Evolutionary conservation across 768 basidiomycete genomes (phyloP), one percentile per base, ranked within the genome.

Genomic region (Tylopilus plumbeoviolaceoides): DNA sequence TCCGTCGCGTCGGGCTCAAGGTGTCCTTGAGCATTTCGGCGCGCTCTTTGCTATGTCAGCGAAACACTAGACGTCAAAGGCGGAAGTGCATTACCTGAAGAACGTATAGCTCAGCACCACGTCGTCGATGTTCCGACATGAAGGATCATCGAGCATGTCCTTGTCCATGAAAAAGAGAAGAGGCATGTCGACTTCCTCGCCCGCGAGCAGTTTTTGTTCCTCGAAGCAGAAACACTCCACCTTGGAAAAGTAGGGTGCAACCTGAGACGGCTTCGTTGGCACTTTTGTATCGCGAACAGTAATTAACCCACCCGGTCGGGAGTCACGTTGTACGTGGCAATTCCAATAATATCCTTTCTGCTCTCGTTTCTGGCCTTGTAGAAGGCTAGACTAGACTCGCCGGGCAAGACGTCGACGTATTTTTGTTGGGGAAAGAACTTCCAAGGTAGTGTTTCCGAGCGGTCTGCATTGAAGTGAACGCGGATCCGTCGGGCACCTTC

Each of bases 221-320:
- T 99, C 97, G 60, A 99, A 99, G 71, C 97, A 99, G 76, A 99
- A 99, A 60, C 97, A 99, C 70, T 99, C 97, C 12, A 99, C 93
- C 74, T 99, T 99, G 47, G 95, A 93, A 66, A 99, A 99, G 70
- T 98, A 98, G 0, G 95, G 94, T 9, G 97, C 97, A 59, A 98
- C 81, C 95, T 98, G 47, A 44, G 15, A 7, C 7, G 20, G 5
- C 20, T 15, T 38, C 48, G 11, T 56, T 41, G 36, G 15, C 21
- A 21, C 28, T 17, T 18, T 47, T 31, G 15, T 11, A 28, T 15
- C n/a, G 36, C 5, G 15, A 33, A 21, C 38, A 18, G 38, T 7
- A 27, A 25, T 15, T 1, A 9, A 74, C 87, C 43, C 64, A 97
- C 95, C 69, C 95, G 81, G 66, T 92, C 91, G n/a, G 97, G 97